Evolutionary conservation across 2,329 filamentous ascomycete genomes (phyloP).

Genomic region (Zelopaecilomyces penicillatus): DNA sequence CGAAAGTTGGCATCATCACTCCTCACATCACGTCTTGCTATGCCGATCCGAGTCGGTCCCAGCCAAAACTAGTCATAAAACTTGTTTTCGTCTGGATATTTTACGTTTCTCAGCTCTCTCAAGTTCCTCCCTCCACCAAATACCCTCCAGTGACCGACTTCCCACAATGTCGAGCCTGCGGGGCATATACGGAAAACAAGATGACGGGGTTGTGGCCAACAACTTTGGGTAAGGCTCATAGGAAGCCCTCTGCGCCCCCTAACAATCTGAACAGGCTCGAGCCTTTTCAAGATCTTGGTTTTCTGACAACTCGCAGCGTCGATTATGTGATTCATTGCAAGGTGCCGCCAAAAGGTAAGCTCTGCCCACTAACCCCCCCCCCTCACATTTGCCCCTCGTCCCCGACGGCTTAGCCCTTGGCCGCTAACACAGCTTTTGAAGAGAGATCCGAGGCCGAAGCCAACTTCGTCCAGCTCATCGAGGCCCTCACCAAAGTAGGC

Average conservation of each 20-base stretch:
- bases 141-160: background rate
- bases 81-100: too few species aligned
- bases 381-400: background rate
- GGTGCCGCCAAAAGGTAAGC: constrained; percentile 57
- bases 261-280: too few species aligned
- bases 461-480: constrained; percentile 69
- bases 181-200: constrained; percentile 23
- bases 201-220: constrained; percentile 18
- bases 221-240: constrained; percentile 33
- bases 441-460: constrained; percentile 62
- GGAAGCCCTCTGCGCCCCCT: background rate
- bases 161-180: constrained; percentile 24
- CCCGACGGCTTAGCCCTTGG: constrained; percentile 1
- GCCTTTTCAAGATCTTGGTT: background rate
- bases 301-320: constrained; percentile 42
- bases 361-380: background rate
- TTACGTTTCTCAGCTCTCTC: background rate
- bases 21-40: background rate
- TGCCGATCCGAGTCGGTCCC: background rate
- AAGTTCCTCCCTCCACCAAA: background rate
- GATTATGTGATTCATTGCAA: constrained; percentile 84
- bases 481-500: constrained; percentile 68
- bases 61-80: too few species aligned
- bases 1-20: too few species aligned
- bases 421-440: constrained; percentile 23